Conservation (phyloP, 805 yeast species). For the Kuraishia molischiana region DNA sequence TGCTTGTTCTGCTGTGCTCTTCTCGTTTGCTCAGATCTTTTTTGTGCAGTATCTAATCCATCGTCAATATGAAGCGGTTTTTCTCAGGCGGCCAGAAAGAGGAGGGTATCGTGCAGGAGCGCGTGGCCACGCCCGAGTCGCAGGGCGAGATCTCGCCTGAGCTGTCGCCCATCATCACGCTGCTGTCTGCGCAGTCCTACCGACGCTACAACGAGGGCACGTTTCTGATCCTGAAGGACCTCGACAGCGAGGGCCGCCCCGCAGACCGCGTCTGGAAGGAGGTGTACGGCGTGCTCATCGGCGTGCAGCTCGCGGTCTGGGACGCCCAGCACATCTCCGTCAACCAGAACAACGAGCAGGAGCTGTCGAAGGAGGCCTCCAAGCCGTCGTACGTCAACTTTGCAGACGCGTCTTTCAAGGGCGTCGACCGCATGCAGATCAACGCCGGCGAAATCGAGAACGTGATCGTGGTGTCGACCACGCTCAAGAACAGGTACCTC, state of each 20-base stretch:
- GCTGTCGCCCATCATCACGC: slow-evolving; percentile 61
- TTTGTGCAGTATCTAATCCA: too few species aligned
- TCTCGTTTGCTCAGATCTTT: too few species aligned
- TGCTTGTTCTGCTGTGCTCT: too few species aligned
- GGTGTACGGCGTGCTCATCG: slow-evolving; percentile 85
- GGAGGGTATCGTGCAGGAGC: not conserved
- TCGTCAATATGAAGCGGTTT: slow-evolving; percentile 1
- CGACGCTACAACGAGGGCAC: slow-evolving; percentile 72
- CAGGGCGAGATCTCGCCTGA: slow-evolving; percentile 24
- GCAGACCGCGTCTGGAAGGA: slow-evolving; percentile 82
- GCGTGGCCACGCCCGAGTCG: slow-evolving; percentile 1
- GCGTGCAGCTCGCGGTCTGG: slow-evolving; percentile 91
- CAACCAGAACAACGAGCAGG: slow-evolving; percentile 34
- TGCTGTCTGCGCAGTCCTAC: slow-evolving; percentile 64
- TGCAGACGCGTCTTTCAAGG: slow-evolving; percentile 79
- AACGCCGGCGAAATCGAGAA: slow-evolving; percentile 60
- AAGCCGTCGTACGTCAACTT: slow-evolving; percentile 86
- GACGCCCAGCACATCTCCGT: slow-evolving; percentile 57
- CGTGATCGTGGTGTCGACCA: slow-evolving; percentile 84
- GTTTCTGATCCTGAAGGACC: slow-evolving; percentile 62
- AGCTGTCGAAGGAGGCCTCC: slow-evolving; percentile 45
- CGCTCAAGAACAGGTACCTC: slow-evolving; percentile 79
- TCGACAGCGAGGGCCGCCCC: slow-evolving; percentile 80
- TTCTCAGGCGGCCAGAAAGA: not conserved
- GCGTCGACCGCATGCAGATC: slow-evolving; percentile 55